Evolutionary conservation across 2,329 filamentous ascomycete genomes (phyloP), one percentile per base, ranked within the genome.

Genomic region (Aspergillus udagawae): DNA sequence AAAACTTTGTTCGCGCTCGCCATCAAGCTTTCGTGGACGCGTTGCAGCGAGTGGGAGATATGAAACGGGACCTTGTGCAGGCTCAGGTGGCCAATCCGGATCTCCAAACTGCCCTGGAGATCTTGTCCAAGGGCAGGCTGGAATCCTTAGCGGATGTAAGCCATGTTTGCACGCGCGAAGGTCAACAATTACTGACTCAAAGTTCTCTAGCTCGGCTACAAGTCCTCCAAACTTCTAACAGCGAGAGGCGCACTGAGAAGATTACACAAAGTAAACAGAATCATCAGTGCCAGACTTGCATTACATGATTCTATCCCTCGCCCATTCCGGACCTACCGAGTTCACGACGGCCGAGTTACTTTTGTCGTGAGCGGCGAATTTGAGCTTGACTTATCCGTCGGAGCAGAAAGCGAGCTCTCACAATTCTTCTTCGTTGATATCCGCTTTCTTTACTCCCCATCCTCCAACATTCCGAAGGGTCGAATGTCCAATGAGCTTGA

Each of bases 371-470:
- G 84, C 2, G 84, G 85, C 53, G 93, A 97, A 72, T 97, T 97
- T 66, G 93, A 97, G 72, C 85, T 97, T 21, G 94, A 97, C 70
- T 82, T 99, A 52, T 92, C 92, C 1, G 89, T 97, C 61, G 91
- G 90, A 20, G 89, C 92, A 64, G 92, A 97, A 69, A 88, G 94
- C 63, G 84, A 87, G 20, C 80, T 86, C 32, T 88, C 89, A 54
- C 92, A 95, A 66, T 95, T 96, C 70, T 97, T 89, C 81, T 96
- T 97, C 70, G 90, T 97, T 60, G 92, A 97, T 72, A 86, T 97
- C 66, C 86, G 92, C 58, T 92, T 96, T 65, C 78, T 86, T 14
- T 99, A 96, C 71, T 81, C 79, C 8, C 93, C 93, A 1, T 81
- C 86, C 7, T 78, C 82, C 0, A 82, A 89, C 0, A 75, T 95